Base-by-base conservation (phyloP, 768 basidiomycete genomes). In the Xerocomus brunneocitrinus region DNA sequence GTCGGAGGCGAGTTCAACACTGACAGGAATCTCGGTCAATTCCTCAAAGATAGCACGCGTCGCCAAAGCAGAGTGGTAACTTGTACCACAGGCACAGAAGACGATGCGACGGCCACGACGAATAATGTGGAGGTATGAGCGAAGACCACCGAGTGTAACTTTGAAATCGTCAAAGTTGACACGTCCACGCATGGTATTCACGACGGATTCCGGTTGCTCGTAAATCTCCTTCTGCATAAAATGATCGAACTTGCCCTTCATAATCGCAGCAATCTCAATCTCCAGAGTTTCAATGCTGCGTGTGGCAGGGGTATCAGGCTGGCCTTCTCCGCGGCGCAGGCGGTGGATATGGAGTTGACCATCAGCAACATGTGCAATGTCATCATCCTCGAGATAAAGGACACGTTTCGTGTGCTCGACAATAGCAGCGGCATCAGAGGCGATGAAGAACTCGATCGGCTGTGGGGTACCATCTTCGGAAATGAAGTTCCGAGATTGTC, bases 151-250 rank as follows among this genome's bases (percentile, higher is more conserved):
- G 40, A 99, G 85, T 10, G 88, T 98, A 67, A 99, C 90, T 58
- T 79, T 80, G 73, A 91, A 82, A 49, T 79, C 84, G 67, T 98
- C 97, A 62, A 99, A 99, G 80, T 97, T 98, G 77, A 99, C 90
- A 62, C 97, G 93, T 56, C 97, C 97, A 82, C 97, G 90, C 97
- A 99, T 99, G 47, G 97, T 99, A 81, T 99, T 99, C 74, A 98
- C 93, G 58, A 98, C 97, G 27, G 93, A 95, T 67, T 99, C 97
- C 47, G 97, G 95, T 71, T 98, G 95, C 68, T 98, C 91, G 77
- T 93, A 98, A 63, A 98, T 98, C 73, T 99, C 97, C 77, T 99
- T 99, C 71, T 98, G 95, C 97, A 99, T 99, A 76, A 99, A 99
- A 68, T 95, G 95, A 68, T 92, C 92, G 70, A 98, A 99, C 73